Conservation (phyloP, 2,329 filamentous ascomycete genomes). For the Aspergillus felis region DNA sequence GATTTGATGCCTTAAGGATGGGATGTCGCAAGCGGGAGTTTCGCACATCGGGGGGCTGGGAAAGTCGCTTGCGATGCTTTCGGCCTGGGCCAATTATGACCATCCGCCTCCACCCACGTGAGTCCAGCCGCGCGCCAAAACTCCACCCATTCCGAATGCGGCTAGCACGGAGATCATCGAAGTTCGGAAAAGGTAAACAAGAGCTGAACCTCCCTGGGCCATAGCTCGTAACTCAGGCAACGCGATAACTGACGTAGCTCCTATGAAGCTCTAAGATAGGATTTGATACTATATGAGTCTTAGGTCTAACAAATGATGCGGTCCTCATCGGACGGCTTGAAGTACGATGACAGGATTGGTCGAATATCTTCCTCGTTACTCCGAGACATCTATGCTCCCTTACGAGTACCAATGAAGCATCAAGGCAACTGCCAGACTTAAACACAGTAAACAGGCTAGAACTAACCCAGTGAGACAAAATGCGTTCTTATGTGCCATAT, state of each 20-base stretch:
- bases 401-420: background rate
- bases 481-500: background rate
- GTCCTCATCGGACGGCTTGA: background rate
- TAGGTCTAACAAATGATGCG: background rate
- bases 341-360: background rate
- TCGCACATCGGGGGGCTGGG: constrained; percentile 22
- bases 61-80: constrained; percentile 14
- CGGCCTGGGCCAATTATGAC: constrained; percentile 16
- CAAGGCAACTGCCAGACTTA: background rate
- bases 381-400: background rate
- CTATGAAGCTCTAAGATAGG: background rate
- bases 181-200: constrained; percentile 17
- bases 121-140: constrained; percentile 24
- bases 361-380: no score
- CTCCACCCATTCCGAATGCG: constrained; percentile 4
- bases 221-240: constrained; percentile 19
- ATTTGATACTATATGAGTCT: background rate
- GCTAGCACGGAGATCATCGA: constrained; percentile 13
- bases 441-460: background rate
- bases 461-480: background rate
- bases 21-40: constrained; percentile 16
- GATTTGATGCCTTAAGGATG: constrained; percentile 22
- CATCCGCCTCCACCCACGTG: constrained; percentile 20
- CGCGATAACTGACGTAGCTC: constrained; percentile 1
- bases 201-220: constrained; percentile 11